Evolutionary conservation across 1,284 basidiomycete genomes (phyloP).

Genomic region (Ustilago nuda): DNA sequence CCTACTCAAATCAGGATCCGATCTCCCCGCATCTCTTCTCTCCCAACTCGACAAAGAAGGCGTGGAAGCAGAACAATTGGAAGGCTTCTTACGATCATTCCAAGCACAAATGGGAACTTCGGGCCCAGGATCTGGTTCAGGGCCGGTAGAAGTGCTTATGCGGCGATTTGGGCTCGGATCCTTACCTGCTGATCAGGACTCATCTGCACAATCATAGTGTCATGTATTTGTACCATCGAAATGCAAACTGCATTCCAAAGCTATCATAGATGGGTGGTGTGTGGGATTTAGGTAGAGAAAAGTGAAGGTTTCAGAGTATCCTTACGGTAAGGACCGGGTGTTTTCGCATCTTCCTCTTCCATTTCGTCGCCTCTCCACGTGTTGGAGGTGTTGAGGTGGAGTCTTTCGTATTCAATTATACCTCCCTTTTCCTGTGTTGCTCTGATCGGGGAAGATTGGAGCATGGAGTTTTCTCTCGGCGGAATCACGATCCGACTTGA

Average conservation of each 20-base stretch:
- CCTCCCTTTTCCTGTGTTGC: neutral
- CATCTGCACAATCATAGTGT: neutral
- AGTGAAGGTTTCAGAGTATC: conserved; percentile 27
- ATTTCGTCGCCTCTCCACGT: neutral
- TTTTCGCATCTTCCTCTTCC: conserved; percentile 21
- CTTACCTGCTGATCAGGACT: conserved; percentile 35
- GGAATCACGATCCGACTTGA: conserved; percentile 36
- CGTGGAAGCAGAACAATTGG: conserved; percentile 21
- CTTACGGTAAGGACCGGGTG: conserved; percentile 35
- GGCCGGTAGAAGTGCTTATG: conserved; percentile 45
- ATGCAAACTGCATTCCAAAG: neutral
- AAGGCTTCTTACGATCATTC: conserved; percentile 33
- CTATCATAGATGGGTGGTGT: neutral
- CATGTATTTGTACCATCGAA: neutral
- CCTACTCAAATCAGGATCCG: conserved; percentile 24
- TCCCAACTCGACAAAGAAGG: conserved; percentile 3
- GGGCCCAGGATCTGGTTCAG: conserved; percentile 14
- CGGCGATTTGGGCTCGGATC: conserved; percentile 34
- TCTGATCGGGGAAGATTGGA: conserved; percentile 5
- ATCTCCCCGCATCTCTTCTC: conserved; percentile 25
- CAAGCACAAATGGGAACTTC: conserved; percentile 26
- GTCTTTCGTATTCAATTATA: conserved; percentile 19
- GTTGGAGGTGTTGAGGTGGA: conserved; percentile 2
- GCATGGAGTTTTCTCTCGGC: conserved; percentile 29
- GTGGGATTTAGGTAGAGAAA: conserved; percentile 6